phyloP scores from a whole-genome alignment of 345 rosid genomes.

The Brassica cretica region DNA sequence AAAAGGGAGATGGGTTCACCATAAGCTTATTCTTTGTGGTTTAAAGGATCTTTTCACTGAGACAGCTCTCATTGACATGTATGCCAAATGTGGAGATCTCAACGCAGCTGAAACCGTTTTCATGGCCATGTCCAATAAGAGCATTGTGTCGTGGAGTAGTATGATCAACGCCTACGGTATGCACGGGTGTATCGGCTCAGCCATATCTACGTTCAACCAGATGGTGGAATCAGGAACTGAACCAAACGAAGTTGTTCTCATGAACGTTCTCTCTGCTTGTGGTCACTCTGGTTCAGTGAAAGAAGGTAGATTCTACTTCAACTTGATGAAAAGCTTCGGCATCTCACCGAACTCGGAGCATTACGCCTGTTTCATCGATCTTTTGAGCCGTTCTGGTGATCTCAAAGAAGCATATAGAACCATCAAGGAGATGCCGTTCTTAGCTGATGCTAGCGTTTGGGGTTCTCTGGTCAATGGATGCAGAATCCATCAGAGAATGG shows the following conservation, averaged over 20 bases:
- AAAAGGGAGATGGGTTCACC: constrained; percentile 77
- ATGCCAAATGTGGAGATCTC: constrained; percentile 80
- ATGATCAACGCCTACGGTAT: constrained; percentile 75
- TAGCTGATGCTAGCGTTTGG: constrained; percentile 67
- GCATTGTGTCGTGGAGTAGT: constrained; percentile 74
- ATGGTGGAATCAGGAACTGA: constrained; percentile 62
- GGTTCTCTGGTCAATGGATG: constrained; percentile 78
- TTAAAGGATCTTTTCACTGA: constrained; percentile 53
- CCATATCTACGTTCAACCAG: constrained; percentile 56
- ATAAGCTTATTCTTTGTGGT: constrained; percentile 54
- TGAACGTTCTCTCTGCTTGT: constrained; percentile 80
- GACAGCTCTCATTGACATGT: constrained; percentile 72
- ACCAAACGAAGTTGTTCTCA: constrained; percentile 82
- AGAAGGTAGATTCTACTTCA: constrained; percentile 61
- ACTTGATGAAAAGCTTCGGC: constrained; percentile 55
- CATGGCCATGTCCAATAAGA: constrained; percentile 48
- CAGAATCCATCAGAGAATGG: constrained; percentile 68
- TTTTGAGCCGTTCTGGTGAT: constrained; percentile 78
- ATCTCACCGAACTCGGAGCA: constrained; percentile 70
- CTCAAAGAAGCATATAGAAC: constrained; percentile 61
- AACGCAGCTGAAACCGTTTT: constrained; percentile 51
- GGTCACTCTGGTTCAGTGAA: constrained; percentile 73
- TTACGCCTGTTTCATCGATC: constrained; percentile 76
- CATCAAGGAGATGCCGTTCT: constrained; percentile 64
- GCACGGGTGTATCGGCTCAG: constrained; percentile 59